Conservation (phyloP, 192 early-diverging fungal genomes). For the Coemansia sp. region DNA sequence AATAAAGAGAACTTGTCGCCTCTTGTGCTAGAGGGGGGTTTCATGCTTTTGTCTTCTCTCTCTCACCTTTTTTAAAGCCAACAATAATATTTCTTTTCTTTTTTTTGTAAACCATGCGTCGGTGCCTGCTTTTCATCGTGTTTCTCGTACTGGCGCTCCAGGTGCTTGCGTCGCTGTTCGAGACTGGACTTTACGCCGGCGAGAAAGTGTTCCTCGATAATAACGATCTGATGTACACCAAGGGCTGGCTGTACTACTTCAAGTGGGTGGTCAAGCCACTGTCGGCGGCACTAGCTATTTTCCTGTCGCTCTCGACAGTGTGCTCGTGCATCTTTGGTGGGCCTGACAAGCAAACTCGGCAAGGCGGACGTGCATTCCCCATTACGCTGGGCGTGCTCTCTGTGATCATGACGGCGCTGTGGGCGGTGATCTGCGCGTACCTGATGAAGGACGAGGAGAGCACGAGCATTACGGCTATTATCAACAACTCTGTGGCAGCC, state of each 20-base stretch:
- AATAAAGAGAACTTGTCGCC: neutral
- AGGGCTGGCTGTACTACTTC: conserved; percentile 55
- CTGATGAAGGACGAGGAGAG: conserved; percentile 37
- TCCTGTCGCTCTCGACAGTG: conserved; percentile 32
- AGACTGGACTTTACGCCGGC: conserved; percentile 50
- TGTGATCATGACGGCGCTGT: conserved; percentile 44
- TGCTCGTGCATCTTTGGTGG: conserved; percentile 55
- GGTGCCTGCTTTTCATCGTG: conserved; percentile 34
- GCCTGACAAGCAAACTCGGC: neutral
- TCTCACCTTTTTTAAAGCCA: neutral
- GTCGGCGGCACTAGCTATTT: conserved; percentile 38
- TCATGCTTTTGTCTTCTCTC: conserved; percentile 4
- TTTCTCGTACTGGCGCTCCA: conserved; percentile 33
- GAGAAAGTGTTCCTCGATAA: conserved; percentile 49
- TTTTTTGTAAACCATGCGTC: conserved; percentile 28
- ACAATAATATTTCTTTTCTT: neutral
- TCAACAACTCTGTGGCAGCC: conserved; percentile 19
- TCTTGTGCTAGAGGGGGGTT: neutral
- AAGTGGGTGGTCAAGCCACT: conserved; percentile 56
- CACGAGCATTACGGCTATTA: conserved; percentile 17
- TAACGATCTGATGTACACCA: conserved; percentile 46
- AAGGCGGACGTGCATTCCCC: conserved; percentile 31
- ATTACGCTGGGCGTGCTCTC: conserved; percentile 38
- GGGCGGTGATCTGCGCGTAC: conserved; percentile 50
- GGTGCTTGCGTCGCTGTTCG: conserved; percentile 40